Conservation (phyloP, 805 yeast genomes). For the Crinitomyces ghanaensis region DNA sequence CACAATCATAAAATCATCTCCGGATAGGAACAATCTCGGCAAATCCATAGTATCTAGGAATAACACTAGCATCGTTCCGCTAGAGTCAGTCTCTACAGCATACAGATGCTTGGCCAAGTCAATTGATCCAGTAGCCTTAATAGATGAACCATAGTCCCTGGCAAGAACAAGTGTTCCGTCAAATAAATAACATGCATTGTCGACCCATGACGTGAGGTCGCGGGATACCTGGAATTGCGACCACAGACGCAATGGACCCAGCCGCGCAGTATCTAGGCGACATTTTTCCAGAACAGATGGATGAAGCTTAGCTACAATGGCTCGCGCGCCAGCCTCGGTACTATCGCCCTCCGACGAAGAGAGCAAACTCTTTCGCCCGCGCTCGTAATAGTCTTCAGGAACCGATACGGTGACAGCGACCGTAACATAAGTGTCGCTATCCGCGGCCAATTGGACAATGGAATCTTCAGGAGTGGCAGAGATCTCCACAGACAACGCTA, state of each 20-base stretch:
- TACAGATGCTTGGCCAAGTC: conserved; percentile 9
- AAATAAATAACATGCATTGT: conserved; percentile 11
- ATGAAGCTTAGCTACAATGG: conserved; percentile 1
- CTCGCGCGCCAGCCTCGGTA: conserved; percentile 3
- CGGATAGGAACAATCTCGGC: conserved; percentile 9
- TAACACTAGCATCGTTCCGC: conserved; percentile 5
- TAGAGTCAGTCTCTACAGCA: conserved; percentile 2
- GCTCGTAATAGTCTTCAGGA: conserved; percentile 2
- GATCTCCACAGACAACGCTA: too few species aligned
- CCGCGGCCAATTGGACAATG: neutral
- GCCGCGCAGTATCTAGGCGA: conserved; percentile 5
- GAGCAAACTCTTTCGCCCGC: too few species aligned
- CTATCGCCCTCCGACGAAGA: neutral
- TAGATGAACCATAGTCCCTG: conserved; percentile 1
- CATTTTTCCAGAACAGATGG: conserved; percentile 1
- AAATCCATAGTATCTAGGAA: conserved; percentile 4
- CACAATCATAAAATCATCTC: conserved; percentile 4
- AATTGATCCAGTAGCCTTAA: conserved; percentile 10
- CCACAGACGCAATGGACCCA: conserved; percentile 11
- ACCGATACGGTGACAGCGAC: conserved; percentile 6
- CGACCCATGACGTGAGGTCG: conserved; percentile 11
- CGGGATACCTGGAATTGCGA: conserved; percentile 9
- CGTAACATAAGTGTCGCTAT: conserved; percentile 2
- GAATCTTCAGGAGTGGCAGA: too few species aligned
- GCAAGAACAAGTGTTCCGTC: conserved; percentile 9